Percentiles rank a stretch among this genome's conserved stretches.
Conservation (phyloP, 2,329 filamentous ascomycete species). For the Alternaria ethzedia region DNA sequence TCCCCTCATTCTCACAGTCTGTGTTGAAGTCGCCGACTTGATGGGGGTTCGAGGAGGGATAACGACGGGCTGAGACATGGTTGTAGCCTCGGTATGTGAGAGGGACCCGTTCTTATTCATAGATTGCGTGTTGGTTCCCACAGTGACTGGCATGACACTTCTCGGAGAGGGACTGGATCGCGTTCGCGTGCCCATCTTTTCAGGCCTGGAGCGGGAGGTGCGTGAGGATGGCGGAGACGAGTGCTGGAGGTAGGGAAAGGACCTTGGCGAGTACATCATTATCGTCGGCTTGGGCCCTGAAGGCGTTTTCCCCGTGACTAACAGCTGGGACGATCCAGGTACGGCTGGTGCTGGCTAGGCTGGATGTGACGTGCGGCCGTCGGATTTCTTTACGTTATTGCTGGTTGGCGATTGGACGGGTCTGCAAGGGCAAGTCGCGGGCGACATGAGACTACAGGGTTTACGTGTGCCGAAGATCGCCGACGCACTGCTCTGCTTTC, state of each 20-base stretch:
- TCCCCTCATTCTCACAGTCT: constrained; percentile 40
- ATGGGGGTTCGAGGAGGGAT: constrained; percentile 48
- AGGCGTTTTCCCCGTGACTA: constrained; percentile 37
- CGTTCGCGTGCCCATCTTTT: constrained; percentile 43
- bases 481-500: constrained; percentile 7
- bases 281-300: constrained; percentile 26
- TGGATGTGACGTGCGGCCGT: constrained; percentile 37
- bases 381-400: constrained; percentile 47
- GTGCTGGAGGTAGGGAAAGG: constrained; percentile 51
- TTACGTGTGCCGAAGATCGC: constrained; percentile 17
- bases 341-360: constrained; percentile 22
- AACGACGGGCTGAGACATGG: constrained; percentile 50
- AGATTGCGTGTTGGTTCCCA: constrained; percentile 13
- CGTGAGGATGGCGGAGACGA: constrained; percentile 43
- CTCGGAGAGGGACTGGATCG: constrained; percentile 25
- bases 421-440: constrained; percentile 25
- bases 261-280: constrained; percentile 55
- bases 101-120: constrained; percentile 11
- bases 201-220: constrained; percentile 16
- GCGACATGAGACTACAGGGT: constrained; percentile 39
- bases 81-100: constrained; percentile 17
- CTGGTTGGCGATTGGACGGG: constrained; percentile 42
- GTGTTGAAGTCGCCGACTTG: constrained; percentile 35
- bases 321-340: constrained; percentile 18
- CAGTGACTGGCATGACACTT: constrained; percentile 15